Conservation (phyloP, 225 moss, liverwort and hornwort genomes). For the Antitrichia curtipendula region DNA sequence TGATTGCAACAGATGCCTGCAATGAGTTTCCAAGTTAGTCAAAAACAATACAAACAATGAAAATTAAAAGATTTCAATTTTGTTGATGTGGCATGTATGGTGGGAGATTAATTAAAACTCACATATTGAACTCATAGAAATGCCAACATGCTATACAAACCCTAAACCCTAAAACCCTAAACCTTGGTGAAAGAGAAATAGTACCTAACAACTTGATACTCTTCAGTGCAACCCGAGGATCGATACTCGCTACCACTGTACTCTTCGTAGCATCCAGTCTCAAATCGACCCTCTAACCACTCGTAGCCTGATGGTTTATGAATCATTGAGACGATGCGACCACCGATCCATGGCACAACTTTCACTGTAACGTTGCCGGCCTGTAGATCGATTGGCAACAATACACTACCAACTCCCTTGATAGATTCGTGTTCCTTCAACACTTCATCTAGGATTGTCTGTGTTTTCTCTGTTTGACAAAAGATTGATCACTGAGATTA, state of each 20-base stretch:
- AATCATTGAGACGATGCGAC: slow-evolving; percentile 76
- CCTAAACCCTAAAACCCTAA: not conserved
- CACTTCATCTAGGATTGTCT: slow-evolving; percentile 1
- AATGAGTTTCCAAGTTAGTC: not conserved
- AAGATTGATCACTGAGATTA: not conserved
- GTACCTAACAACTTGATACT: slow-evolving; percentile 47
- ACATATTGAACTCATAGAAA: not conserved
- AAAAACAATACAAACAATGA: not conserved
- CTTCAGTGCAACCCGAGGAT: slow-evolving; percentile 68
- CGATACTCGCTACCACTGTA: slow-evolving; percentile 68
- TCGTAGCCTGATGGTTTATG: slow-evolving; percentile 64
- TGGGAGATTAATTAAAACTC: not conserved
- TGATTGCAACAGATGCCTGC: slow-evolving; percentile 42
- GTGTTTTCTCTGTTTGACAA: slow-evolving; percentile 4
- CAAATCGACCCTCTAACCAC: slow-evolving; percentile 70
- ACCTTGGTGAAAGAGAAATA: not conserved
- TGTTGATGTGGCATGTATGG: not conserved
- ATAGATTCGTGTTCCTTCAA: slow-evolving; percentile 22
- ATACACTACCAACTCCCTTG: slow-evolving; percentile 25
- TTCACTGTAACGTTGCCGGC: slow-evolving; percentile 27
- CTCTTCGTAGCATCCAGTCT: slow-evolving; percentile 80
- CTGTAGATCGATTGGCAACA: slow-evolving; percentile 39
- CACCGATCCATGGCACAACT: slow-evolving; percentile 76
- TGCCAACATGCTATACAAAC: not conserved
- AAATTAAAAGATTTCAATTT: not conserved